Evolutionary conservation across 768 basidiomycete genomes (phyloP).

Genomic region (Pleurotus eryngii): DNA sequence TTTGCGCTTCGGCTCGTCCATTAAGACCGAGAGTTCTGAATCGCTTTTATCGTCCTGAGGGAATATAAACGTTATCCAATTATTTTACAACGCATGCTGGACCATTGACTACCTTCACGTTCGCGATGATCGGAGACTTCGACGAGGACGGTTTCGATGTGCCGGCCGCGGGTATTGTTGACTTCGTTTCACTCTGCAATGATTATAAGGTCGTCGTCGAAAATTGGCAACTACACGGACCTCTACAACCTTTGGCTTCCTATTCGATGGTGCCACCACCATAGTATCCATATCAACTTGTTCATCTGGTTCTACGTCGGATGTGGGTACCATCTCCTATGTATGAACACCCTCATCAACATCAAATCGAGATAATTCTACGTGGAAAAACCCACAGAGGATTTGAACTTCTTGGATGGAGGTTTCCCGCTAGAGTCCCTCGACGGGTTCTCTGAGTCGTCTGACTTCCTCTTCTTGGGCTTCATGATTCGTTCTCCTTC

Average conservation of each 20-base stretch:
- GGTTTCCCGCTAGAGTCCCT: conserved; percentile 3
- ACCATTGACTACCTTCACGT: too few relatives aligned
- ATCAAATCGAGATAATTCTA: not conserved
- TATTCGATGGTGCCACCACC: not conserved
- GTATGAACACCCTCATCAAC: not conserved
- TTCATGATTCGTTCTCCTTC: conserved; percentile 3
- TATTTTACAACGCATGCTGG: too few relatives aligned
- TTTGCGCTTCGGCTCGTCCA: conserved; percentile 53
- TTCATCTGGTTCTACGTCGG: conserved; percentile 32
- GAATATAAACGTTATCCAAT: too few relatives aligned
- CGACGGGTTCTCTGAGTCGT: conserved; percentile 6
- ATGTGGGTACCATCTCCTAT: conserved; percentile 32
- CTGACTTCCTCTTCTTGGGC: conserved; percentile 12
- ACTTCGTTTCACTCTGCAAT: too few relatives aligned
- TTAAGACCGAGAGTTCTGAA: conserved; percentile 57
- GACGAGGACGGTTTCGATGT: not conserved
- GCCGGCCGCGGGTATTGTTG: too few relatives aligned
- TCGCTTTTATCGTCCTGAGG: conserved; percentile 38
- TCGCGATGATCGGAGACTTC: not conserved
- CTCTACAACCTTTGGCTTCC: not conserved
- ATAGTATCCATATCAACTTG: not conserved
- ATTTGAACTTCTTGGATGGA: conserved; percentile 30
- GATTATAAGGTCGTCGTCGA: too few relatives aligned
- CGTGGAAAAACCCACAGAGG: conserved; percentile 25
- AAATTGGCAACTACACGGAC: too few relatives aligned